Base-by-base conservation (phyloP, 768 basidiomycete species). In the Suillus americanus region DNA sequence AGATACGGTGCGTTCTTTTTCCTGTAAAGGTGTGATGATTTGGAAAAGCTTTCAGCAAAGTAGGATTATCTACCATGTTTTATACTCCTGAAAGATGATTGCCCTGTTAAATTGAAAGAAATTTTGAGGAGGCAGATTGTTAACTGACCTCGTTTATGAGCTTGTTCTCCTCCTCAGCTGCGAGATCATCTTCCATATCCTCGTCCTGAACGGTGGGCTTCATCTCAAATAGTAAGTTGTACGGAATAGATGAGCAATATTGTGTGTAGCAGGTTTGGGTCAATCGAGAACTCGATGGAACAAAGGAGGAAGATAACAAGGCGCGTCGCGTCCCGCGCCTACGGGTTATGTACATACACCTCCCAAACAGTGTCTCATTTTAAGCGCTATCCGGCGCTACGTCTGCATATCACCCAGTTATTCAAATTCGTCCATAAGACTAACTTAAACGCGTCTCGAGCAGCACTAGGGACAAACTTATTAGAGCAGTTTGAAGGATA, bases 1-100 rank as follows among this genome's bases (percentile, higher is more conserved):
- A 99, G 86, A 79, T 97, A 99, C 14, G 96, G 97, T 61, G 96
- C 94, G 79, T 96, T 97, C 81, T 95, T 95, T 83, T 95, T 95
- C 92, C 92, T 95, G 75, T 57, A 59, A 50, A 65, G 56, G 23
- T 33, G 28, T 41, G 7, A 30, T 41, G 37, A 23, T 40, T 53
- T 63, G 64, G n/a, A 64, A 37, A 25, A 12, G n/a, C 43, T 3
- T 37, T 40, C 13, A 56, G 43, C 1, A 10, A 48, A 45, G 54
- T 13, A 59, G 25, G 14, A 37, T 45, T 64, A 55, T 72, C 70
- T 70, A 91, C 92, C 92, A 94, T 69, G 86, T 92, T 78, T 94
- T 94, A 74, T 94, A 94, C 76, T 94, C 92, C 90, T 94, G 65
- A 28, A 61, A 68, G 63, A 62, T 16, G 64, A 50, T 35, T 40